Conservation (phyloP, 2,329 filamentous ascomycete species). For the Exophiala xenobiotica region DNA sequence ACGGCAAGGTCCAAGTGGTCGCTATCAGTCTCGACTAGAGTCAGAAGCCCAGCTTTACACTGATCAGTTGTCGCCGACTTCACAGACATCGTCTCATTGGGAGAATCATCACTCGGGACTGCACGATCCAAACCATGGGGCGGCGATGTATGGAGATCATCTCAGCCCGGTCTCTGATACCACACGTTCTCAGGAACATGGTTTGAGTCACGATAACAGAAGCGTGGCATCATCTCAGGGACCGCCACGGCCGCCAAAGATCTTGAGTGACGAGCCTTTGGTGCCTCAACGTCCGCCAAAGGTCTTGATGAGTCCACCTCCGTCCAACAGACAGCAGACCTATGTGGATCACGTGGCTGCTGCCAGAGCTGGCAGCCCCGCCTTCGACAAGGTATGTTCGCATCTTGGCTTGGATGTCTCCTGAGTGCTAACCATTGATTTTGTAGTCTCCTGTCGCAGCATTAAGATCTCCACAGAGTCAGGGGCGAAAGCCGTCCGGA, state of each 20-base stretch:
- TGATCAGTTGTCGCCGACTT: constrained; percentile 35
- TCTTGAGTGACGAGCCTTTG: constrained; percentile 58
- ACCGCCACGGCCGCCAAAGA: constrained; percentile 54
- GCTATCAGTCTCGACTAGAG: constrained; percentile 62
- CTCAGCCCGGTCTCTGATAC: constrained; percentile 49
- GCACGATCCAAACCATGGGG: constrained; percentile 6
- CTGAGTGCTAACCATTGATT: constrained; percentile 15
- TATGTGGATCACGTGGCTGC: constrained; percentile 45
- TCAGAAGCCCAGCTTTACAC: constrained; percentile 58
- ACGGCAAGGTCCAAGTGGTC: constrained; percentile 59
- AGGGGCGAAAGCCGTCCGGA: constrained; percentile 47
- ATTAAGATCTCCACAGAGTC: constrained; percentile 35
- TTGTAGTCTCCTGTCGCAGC: constrained; percentile 29
- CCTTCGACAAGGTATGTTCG: constrained; percentile 33
- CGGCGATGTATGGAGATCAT: constrained; percentile 36
- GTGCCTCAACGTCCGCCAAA: constrained; percentile 53
- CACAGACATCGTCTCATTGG: constrained; percentile 47
- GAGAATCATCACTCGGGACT: constrained; percentile 22
- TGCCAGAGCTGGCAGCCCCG: constrained; percentile 33
- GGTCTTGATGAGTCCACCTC: constrained; percentile 31
- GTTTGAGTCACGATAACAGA: constrained; percentile 14
- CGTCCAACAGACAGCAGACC: constrained; percentile 37
- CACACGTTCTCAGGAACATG: constrained; percentile 42
- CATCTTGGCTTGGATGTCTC: not conserved
- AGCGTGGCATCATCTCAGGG: constrained; percentile 35